phyloP scores from a whole-genome alignment of 116 monocot species.

The Phalaenopsis hybrid region DNA sequence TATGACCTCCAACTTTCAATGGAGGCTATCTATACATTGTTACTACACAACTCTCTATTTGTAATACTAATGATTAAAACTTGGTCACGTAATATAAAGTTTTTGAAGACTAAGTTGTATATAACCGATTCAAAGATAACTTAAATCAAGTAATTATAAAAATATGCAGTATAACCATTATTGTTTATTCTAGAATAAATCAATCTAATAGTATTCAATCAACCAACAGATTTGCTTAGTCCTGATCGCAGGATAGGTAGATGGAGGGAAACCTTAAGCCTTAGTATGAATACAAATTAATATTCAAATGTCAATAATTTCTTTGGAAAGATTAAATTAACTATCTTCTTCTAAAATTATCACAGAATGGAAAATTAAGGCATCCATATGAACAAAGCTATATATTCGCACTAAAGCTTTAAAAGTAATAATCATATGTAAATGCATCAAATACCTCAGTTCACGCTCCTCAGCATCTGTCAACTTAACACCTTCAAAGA shows the following conservation, averaged over 20 bases:
- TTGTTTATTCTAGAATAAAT: not conserved
- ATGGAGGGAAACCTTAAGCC: not conserved
- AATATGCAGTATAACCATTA: not conserved
- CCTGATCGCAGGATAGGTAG: not conserved
- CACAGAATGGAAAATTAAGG: not conserved
- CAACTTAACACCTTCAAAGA: conserved; percentile 66
- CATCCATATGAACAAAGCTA: not conserved
- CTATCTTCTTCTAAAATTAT: not conserved
- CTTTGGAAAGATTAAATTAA: not conserved
- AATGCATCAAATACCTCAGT: conserved; percentile 39
- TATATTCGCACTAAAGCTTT: not conserved
- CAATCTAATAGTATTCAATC: not conserved
- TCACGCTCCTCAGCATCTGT: conserved; percentile 75
- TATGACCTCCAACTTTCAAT: not conserved
- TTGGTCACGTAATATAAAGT: not conserved
- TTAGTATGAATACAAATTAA: not conserved
- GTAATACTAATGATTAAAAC: not conserved
- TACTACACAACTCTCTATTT: not conserved
- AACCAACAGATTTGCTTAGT: not conserved
- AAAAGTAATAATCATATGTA: not conserved
- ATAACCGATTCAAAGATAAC: not conserved
- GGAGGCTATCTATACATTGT: not conserved
- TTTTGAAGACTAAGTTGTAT: not conserved
- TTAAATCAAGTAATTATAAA: not conserved
- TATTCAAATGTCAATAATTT: not conserved